Evolutionary conservation across 2,329 filamentous ascomycete species (phyloP).

Genomic region (Sporothrix luriei): DNA sequence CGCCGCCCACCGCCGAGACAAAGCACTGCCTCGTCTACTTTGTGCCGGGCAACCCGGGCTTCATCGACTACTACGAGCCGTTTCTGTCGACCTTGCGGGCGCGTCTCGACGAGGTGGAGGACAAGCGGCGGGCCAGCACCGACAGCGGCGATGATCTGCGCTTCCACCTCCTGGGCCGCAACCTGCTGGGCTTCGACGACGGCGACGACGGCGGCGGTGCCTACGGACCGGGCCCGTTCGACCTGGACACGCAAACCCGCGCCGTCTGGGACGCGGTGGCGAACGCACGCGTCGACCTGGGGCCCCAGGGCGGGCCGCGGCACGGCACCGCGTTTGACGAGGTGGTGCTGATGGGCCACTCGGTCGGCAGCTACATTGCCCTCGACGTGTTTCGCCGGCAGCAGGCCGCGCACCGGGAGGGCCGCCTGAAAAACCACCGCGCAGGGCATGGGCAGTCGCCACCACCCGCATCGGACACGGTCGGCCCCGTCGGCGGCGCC

Average conservation of each 20-base stretch:
- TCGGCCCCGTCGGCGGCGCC: not conserved
- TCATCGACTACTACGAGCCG: slow-evolving; percentile 70
- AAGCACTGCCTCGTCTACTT: slow-evolving; percentile 63
- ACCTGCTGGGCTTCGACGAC: slow-evolving; percentile 62
- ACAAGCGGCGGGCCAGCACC: slow-evolving; percentile 27
- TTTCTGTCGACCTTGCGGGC: slow-evolving; percentile 64
- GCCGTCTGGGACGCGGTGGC: slow-evolving; percentile 48
- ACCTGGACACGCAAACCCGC: slow-evolving; percentile 58
- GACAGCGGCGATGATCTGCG: slow-evolving; percentile 38
- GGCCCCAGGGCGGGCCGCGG: slow-evolving; percentile 40
- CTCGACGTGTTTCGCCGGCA: slow-evolving; percentile 68
- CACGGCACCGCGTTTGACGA: slow-evolving; percentile 53
- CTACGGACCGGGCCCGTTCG: slow-evolving; percentile 48
- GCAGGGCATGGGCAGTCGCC: not conserved
- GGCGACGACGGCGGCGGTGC: slow-evolving; percentile 53
- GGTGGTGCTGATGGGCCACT: slow-evolving; percentile 72
- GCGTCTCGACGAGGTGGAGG: slow-evolving; percentile 52
- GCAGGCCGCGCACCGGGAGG: slow-evolving; percentile 35
- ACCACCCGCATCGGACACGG: not conserved
- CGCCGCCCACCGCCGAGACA: not conserved
- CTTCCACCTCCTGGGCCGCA: slow-evolving; percentile 61
- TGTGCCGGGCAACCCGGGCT: slow-evolving; percentile 74
- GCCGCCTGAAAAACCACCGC: not conserved
- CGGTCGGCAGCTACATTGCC: slow-evolving; percentile 71
- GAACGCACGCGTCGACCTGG: slow-evolving; percentile 37